Evolutionary conservation across 768 basidiomycete genomes (phyloP).

Genomic region (Rhodotorula graminis): DNA sequence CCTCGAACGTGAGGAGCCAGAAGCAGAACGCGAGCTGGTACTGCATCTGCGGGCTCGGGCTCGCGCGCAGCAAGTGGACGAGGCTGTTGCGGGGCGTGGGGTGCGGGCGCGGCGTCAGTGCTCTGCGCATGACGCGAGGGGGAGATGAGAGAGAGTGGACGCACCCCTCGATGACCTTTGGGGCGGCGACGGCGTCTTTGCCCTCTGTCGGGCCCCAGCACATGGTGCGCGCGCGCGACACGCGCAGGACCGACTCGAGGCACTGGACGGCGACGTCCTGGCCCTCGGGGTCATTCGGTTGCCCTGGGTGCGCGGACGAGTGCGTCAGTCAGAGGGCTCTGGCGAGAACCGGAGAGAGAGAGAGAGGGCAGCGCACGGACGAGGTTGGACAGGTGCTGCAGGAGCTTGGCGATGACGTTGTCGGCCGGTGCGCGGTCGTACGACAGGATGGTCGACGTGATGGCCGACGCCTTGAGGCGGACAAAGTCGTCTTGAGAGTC

Average conservation of each 20-base stretch:
- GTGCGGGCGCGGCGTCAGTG: neutral
- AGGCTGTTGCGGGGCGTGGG: conserved; percentile 53
- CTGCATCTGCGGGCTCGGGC: conserved; percentile 79
- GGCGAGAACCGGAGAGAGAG: neutral
- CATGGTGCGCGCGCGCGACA: conserved; percentile 70
- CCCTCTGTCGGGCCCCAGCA: conserved; percentile 78
- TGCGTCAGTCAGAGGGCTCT: neutral
- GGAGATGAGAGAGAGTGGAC: conserved; percentile 2
- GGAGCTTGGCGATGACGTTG: conserved; percentile 59
- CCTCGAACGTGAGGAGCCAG: conserved; percentile 90
- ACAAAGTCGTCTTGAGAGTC: conserved; percentile 88
- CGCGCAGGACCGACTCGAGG: conserved; percentile 73
- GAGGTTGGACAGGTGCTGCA: conserved; percentile 59
- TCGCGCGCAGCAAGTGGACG: conserved; percentile 73
- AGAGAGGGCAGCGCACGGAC: conserved; percentile 44
- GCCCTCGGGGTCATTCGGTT: conserved; percentile 52
- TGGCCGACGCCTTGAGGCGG: conserved; percentile 82
- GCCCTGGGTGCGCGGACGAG: conserved; percentile 44
- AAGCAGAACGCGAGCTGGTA: conserved; percentile 90
- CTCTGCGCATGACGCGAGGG: too few species aligned
- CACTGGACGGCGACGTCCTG: conserved; percentile 90
- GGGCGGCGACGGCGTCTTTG: conserved; percentile 55
- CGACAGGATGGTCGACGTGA: conserved; percentile 81
- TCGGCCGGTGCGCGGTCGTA: conserved; percentile 45
- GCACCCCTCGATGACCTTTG: conserved; percentile 47